Evolutionary conservation across 768 basidiomycete species (phyloP).

Genomic region (Podaxis sp.): DNA sequence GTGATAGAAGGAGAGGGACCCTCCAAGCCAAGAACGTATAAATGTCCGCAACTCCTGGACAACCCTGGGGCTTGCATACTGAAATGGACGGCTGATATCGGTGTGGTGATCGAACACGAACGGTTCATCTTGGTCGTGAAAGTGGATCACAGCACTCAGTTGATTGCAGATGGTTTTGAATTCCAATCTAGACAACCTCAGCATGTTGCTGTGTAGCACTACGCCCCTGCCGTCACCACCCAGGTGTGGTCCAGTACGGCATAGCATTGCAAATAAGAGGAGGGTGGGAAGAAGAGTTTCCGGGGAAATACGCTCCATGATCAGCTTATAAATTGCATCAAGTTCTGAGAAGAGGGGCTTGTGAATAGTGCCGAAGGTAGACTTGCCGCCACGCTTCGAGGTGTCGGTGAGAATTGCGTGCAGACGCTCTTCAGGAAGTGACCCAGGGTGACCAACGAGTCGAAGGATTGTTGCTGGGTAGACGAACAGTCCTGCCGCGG

Average conservation of each 20-base stretch:
- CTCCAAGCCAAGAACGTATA: not conserved
- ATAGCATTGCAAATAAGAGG: constrained; percentile 20
- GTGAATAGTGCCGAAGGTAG: not conserved
- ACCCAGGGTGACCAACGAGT: constrained; percentile 22
- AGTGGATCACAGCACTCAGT: not conserved
- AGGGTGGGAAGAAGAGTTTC: constrained; percentile 33
- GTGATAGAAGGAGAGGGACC: not conserved
- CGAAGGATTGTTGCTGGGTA: constrained; percentile 27
- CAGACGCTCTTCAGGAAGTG: not conserved
- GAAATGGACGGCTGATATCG: not conserved
- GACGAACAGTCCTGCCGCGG: constrained; percentile 26
- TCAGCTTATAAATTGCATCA: constrained; percentile 17
- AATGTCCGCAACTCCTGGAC: not conserved
- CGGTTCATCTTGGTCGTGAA: not conserved
- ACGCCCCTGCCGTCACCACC: not conserved
- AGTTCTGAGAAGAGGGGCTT: constrained; percentile 11
- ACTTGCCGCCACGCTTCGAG: not conserved
- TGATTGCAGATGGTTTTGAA: not conserved
- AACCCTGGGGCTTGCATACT: not conserved
- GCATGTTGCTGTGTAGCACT: not conserved
- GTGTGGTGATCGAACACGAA: not conserved
- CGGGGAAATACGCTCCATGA: constrained; percentile 16
- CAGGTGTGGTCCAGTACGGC: not conserved
- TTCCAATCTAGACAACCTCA: not conserved
- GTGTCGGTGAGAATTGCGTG: not conserved